Evolutionary conservation across 345 rosid genomes (phyloP).

Genomic region (Ceriops decandra): DNA sequence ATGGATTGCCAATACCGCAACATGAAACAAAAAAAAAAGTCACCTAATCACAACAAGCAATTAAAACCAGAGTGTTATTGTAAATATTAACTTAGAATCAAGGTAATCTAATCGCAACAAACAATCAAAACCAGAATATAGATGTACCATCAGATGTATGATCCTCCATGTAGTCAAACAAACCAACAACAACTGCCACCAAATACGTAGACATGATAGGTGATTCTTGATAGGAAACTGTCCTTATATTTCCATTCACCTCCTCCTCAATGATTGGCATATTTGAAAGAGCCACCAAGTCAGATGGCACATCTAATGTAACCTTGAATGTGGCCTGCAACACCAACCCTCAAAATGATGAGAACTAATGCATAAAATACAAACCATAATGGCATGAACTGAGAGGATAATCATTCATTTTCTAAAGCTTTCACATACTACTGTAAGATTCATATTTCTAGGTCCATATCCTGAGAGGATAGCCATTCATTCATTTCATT

Average conservation of each 20-base stretch:
- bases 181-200: slow-evolving; percentile 87
- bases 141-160: slow-evolving; percentile 77
- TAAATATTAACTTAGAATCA: slow-evolving; percentile 50
- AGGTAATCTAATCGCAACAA: neutral
- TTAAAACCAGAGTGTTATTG: neutral
- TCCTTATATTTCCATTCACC: slow-evolving; percentile 60
- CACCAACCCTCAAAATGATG: slow-evolving; percentile 8
- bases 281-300: slow-evolving; percentile 84
- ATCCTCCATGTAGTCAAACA: slow-evolving; percentile 87
- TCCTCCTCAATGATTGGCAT: slow-evolving; percentile 76
- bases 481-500: too few species aligned
- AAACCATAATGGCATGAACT: too few species aligned
- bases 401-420: too few species aligned
- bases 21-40: neutral
- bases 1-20: slow-evolving; percentile 8
- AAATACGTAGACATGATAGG: slow-evolving; percentile 96
- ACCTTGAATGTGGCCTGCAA: slow-evolving; percentile 88
- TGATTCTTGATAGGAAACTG: slow-evolving; percentile 71
- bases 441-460: neutral
- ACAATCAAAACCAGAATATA: neutral
- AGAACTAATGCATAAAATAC: too few species aligned
- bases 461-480: neutral
- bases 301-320: slow-evolving; percentile 77
- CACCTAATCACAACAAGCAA: neutral
- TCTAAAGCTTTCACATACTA: too few species aligned